Evolutionary conservation across 805 yeast species (phyloP).

Genomic region (Saturnispora mendoncae): DNA sequence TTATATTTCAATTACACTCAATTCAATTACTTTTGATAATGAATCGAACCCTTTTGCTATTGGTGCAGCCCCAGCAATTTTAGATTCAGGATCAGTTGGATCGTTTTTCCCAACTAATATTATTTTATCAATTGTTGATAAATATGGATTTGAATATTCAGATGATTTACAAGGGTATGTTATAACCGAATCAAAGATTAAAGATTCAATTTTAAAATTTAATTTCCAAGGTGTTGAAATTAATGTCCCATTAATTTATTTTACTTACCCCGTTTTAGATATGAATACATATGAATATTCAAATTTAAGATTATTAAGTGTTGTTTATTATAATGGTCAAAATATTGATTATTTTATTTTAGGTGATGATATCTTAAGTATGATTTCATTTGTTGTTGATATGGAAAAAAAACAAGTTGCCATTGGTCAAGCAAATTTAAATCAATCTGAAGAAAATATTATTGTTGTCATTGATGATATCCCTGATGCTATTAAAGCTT

Average conservation of each 20-base stretch:
- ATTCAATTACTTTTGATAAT: slow-evolving; percentile 24
- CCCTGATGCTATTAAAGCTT: slow-evolving; percentile 1
- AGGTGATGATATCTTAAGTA: slow-evolving; percentile 46
- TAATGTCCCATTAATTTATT: slow-evolving; percentile 35
- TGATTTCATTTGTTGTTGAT: slow-evolving; percentile 48
- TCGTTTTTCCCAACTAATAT: slow-evolving; percentile 33
- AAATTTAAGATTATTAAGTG: slow-evolving; percentile 9
- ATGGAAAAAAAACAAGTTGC: slow-evolving; percentile 37
- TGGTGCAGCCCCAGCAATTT: slow-evolving; percentile 28
- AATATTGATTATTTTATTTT: slow-evolving; percentile 32
- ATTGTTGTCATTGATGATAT: slow-evolving; percentile 6
- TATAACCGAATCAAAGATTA: slow-evolving; percentile 31
- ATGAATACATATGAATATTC: slow-evolving; percentile 9
- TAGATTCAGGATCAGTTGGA: slow-evolving; percentile 49
- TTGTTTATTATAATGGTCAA: too few relatives aligned
- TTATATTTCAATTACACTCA: slow-evolving; percentile 38
- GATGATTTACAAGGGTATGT: slow-evolving; percentile 33
- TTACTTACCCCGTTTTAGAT: slow-evolving; percentile 14
- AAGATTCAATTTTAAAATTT: slow-evolving; percentile 29
- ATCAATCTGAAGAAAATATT: background rate
- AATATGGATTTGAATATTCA: slow-evolving; percentile 35
- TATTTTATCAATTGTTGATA: slow-evolving; percentile 19
- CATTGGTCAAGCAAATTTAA: slow-evolving; percentile 30
- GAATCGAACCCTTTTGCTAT: slow-evolving; percentile 13
- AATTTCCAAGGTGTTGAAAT: slow-evolving; percentile 47